Evolutionary conservation across 2,329 filamentous ascomycete species (phyloP).

Genomic region (Biscogniauxia sp.): DNA sequence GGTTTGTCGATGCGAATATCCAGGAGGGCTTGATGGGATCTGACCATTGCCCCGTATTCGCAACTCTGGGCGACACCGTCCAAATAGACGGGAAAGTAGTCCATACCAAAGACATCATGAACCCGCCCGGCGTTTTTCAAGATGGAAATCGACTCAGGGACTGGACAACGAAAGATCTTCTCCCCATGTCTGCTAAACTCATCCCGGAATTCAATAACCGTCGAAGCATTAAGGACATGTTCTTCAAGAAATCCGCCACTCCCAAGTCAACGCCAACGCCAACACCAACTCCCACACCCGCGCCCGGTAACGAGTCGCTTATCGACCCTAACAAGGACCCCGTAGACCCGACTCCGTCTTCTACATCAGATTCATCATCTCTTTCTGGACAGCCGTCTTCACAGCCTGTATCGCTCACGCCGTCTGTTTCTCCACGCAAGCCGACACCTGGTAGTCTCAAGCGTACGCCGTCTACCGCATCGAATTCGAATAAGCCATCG

Average conservation of each 20-base stretch:
- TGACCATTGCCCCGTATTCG: slow-evolving; percentile 94
- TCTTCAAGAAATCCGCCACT: slow-evolving; percentile 55
- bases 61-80: slow-evolving; percentile 65
- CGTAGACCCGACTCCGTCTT: slow-evolving; percentile 5
- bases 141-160: slow-evolving; percentile 63
- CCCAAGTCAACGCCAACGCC: slow-evolving; percentile 17
- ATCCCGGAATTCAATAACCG: slow-evolving; percentile 86
- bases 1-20: slow-evolving; percentile 80
- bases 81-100: slow-evolving; percentile 45
- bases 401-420: slow-evolving; percentile 11
- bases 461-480: slow-evolving; percentile 23
- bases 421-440: slow-evolving; percentile 19
- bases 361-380: slow-evolving; percentile 7
- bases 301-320: slow-evolving; percentile 3
- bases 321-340: slow-evolving; percentile 4
- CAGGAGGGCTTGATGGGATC: slow-evolving; percentile 93
- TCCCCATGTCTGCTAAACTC: slow-evolving; percentile 75
- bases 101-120: slow-evolving; percentile 71
- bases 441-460: slow-evolving; percentile 24
- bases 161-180: slow-evolving; percentile 64
- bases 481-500: slow-evolving; percentile 28
- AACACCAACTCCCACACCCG: neutral
- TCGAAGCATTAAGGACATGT: slow-evolving; percentile 91
- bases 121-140: slow-evolving; percentile 69
- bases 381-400: slow-evolving; percentile 16